Conservation (phyloP, 2,329 filamentous ascomycete genomes). For the Colletotrichum shisoi region DNA sequence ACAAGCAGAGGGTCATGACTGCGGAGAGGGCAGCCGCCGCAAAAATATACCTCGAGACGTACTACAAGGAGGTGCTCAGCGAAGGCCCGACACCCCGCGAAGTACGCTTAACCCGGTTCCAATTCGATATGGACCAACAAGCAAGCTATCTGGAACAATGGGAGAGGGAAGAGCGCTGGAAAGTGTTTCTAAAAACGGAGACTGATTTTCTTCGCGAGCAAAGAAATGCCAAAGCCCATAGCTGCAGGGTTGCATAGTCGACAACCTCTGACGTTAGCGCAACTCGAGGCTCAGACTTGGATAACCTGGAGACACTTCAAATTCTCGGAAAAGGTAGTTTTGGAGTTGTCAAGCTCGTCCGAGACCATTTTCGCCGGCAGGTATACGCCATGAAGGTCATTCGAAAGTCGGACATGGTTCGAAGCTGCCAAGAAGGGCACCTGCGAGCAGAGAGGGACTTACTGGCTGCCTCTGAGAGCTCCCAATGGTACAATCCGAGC, state of each 20-base stretch:
- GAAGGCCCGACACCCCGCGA: conserved; percentile 60
- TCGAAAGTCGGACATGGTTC: conserved; percentile 89
- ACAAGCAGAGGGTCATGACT: conserved; percentile 55
- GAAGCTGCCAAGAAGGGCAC: conserved; percentile 90
- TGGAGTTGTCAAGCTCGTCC: conserved; percentile 86
- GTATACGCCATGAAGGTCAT: conserved; percentile 98
- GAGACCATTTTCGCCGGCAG: conserved; percentile 60
- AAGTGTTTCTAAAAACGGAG: conserved; percentile 67
- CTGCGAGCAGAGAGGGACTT: conserved; percentile 91
- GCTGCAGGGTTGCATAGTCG: conserved; percentile 24
- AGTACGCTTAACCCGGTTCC: conserved; percentile 68
- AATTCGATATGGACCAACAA: conserved; percentile 66
- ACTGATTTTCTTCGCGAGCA: conserved; percentile 52
- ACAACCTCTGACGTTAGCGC: background rate
- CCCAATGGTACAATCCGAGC: conserved; percentile 68
- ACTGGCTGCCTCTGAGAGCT: conserved; percentile 86
- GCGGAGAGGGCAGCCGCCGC: conserved; percentile 81
- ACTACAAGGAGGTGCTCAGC: conserved; percentile 76
- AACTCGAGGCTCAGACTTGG: conserved; percentile 29
- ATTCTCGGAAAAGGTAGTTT: conserved; percentile 93
- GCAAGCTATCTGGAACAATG: conserved; percentile 50
- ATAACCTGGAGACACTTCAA: conserved; percentile 81
- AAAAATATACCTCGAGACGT: conserved; percentile 85
- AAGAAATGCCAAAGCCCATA: conserved; percentile 22
- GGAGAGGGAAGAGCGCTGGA: conserved; percentile 58